Evolutionary conservation across 2,329 filamentous ascomycete genomes (phyloP).

Genomic region (Gnomoniopsis smithogilvyi): DNA sequence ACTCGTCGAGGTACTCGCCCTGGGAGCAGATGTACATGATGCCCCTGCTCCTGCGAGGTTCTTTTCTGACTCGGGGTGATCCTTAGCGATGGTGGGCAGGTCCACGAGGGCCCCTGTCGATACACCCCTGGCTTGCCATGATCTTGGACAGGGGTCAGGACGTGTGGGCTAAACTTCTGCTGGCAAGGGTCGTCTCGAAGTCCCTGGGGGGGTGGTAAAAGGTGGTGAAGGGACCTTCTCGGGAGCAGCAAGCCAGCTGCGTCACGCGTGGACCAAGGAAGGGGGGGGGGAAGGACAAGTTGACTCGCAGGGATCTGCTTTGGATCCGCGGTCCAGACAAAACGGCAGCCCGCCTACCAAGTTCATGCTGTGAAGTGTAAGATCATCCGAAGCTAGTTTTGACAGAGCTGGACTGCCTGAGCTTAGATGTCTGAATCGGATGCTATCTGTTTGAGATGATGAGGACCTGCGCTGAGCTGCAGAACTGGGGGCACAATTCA

Average conservation of each 20-base stretch:
- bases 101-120: constrained; percentile 20
- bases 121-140: constrained; percentile 11
- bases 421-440: not conserved
- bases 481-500: not conserved
- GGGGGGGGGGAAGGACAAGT: not conserved
- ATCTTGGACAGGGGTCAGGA: constrained; percentile 8
- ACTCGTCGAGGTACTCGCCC: not conserved
- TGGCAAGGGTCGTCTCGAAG: constrained; percentile 10
- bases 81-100: constrained; percentile 25
- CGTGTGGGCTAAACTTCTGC: constrained; percentile 16
- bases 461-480: too few relatives aligned
- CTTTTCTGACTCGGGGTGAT: constrained; percentile 32
- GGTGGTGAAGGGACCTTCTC: not conserved
- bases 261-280: not conserved
- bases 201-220: constrained; percentile 1
- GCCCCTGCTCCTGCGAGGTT: constrained; percentile 36
- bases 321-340: constrained; percentile 7
- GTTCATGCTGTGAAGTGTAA: constrained; percentile 12
- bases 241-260: not conserved
- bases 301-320: constrained; percentile 16
- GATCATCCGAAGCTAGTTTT: constrained; percentile 11
- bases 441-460: not conserved
- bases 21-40: constrained; percentile 25
- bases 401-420: not conserved
- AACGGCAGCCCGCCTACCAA: constrained; percentile 13